These are phyloP conservation scores for Quercus suber DNA, from an alignment of 306 rosid species.

Conservation along the genomic window DNA sequence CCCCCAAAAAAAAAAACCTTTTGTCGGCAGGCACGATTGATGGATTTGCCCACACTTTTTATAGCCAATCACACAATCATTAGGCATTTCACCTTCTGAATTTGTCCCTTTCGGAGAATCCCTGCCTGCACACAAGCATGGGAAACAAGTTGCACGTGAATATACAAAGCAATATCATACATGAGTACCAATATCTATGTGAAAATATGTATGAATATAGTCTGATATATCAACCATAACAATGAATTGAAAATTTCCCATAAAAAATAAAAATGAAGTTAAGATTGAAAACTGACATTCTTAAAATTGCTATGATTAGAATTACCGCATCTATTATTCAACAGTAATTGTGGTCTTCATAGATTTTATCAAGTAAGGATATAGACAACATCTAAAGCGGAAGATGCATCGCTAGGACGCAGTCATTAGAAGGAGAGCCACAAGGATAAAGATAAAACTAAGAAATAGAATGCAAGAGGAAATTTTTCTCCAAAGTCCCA, in stretches of 20 bases:
- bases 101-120: slow-evolving; percentile 30
- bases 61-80: slow-evolving; percentile 10
- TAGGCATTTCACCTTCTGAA: slow-evolving; percentile 28
- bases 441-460: background rate
- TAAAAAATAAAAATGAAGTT: background rate
- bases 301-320: background rate
- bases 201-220: background rate
- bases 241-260: background rate
- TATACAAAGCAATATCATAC: background rate
- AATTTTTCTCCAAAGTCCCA: background rate
- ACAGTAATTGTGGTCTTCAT: background rate
- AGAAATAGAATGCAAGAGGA: background rate
- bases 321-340: background rate
- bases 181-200: background rate
- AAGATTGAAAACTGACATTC: background rate
- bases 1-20: slow-evolving; percentile 28
- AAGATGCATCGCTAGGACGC: background rate
- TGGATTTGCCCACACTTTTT: slow-evolving; percentile 30
- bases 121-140: slow-evolving; percentile 36
- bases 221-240: background rate
- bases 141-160: background rate
- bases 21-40: slow-evolving; percentile 27
- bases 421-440: background rate
- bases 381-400: background rate
- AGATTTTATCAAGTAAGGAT: background rate